Conservation (phyloP, 371 early-diverging fungal species). For the Mucor velutinosus region DNA sequence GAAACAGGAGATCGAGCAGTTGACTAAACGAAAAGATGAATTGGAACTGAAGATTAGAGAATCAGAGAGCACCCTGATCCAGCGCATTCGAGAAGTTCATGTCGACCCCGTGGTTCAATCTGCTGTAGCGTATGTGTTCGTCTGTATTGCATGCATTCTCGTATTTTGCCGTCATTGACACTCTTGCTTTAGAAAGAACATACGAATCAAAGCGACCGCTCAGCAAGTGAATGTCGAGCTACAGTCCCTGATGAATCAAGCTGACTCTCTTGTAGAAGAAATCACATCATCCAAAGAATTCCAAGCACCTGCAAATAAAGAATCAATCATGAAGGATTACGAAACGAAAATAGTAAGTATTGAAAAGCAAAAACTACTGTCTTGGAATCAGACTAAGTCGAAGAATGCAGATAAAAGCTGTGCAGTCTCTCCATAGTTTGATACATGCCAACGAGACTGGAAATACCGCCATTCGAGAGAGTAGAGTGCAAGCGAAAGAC, state of each 20-base stretch:
- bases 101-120: constrained; percentile 9
- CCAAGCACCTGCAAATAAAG: neutral
- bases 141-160: neutral
- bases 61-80: neutral
- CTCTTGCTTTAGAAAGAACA: constrained; percentile 12
- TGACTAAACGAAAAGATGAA: neutral
- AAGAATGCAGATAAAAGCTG: neutral
- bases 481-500: neutral
- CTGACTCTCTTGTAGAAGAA: neutral
- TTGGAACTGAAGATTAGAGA: constrained; percentile 9
- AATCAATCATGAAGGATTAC: neutral
- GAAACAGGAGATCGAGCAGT: neutral
- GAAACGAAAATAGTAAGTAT: neutral
- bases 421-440: neutral
- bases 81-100: constrained; percentile 9
- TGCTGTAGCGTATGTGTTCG: constrained; percentile 2
- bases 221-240: constrained; percentile 21
- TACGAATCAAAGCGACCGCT: constrained; percentile 18
- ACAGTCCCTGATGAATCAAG: neutral
- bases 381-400: neutral
- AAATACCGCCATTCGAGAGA: neutral
- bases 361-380: neutral
- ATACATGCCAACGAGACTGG: neutral
- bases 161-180: too few relatives aligned
- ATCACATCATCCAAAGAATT: neutral